Percentiles rank a stretch among this genome's conserved stretches.
phyloP scores from a whole-genome alignment of 2,329 filamentous ascomycete genomes.

The Ophiostoma fasciatum region DNA sequence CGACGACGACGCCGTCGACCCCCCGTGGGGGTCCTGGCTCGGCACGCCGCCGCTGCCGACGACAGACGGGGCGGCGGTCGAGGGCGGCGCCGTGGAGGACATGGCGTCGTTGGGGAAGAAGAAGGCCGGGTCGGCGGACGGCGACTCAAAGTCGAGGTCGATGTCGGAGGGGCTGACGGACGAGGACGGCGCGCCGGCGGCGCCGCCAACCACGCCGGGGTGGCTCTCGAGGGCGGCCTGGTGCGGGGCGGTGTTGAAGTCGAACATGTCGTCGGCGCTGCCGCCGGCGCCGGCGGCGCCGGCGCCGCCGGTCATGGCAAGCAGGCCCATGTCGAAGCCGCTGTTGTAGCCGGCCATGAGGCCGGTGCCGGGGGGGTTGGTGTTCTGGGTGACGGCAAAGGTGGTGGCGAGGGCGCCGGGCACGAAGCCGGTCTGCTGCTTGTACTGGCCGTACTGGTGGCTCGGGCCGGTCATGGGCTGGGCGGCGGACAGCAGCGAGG shows the following conservation, averaged over 20 bases:
- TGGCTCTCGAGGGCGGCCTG: slow-evolving; percentile 24
- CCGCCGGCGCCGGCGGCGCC: no score
- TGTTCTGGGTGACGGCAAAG: slow-evolving; percentile 57
- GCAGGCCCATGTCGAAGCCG: slow-evolving; percentile 30
- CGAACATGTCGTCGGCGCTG: slow-evolving; percentile 54
- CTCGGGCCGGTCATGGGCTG: slow-evolving; percentile 64
- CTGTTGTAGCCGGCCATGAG: slow-evolving; percentile 39
- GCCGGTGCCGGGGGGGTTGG: slow-evolving; percentile 16
- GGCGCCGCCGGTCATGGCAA: slow-evolving; percentile 34
- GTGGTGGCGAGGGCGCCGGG: slow-evolving; percentile 70
- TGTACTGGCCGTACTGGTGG: slow-evolving; percentile 89
- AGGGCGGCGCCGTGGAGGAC: slow-evolving; percentile 20
- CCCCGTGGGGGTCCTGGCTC: slow-evolving; percentile 40
- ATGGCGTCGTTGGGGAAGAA: slow-evolving; percentile 39
- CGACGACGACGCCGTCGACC: slow-evolving; percentile 27
- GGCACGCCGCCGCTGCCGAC: slow-evolving; percentile 45
- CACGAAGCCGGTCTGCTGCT: slow-evolving; percentile 87
- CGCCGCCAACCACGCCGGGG: no score
- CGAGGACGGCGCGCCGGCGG: no score
- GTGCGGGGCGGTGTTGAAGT: slow-evolving; percentile 56
- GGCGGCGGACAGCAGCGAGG: slow-evolving; percentile 33
- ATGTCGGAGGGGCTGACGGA: slow-evolving; percentile 46
- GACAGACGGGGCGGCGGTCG: no score
- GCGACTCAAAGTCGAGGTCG: slow-evolving; percentile 54
- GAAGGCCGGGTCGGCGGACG: slow-evolving; percentile 40